Conservation (phyloP, 495 filamentous ascomycete genomes). For the Choiromyces venosus region DNA sequence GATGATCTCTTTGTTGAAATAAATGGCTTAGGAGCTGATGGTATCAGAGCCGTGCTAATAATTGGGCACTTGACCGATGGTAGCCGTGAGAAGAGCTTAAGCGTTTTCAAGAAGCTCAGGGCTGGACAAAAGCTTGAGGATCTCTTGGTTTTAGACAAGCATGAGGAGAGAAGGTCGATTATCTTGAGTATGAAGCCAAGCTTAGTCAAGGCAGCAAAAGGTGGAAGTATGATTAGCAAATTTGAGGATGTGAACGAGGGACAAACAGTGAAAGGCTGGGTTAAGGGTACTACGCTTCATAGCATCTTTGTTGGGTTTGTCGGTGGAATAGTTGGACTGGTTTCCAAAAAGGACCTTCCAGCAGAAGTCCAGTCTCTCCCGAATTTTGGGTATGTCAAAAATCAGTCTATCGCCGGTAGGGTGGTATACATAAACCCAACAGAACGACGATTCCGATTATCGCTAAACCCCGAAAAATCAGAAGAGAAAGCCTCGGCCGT, state of each 20-base stretch:
- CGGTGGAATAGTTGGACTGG: conserved; percentile 66
- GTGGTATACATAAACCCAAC: conserved; percentile 62
- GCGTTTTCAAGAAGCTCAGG: conserved; percentile 68
- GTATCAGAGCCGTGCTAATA: conserved; percentile 67
- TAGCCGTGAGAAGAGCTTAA: conserved; percentile 63
- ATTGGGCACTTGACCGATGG: conserved; percentile 78
- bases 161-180: conserved; percentile 65
- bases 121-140: conserved; percentile 74
- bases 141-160: conserved; percentile 76
- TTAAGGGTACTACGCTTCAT: conserved; percentile 71
- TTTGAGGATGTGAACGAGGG: conserved; percentile 68
- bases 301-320: conserved; percentile 79
- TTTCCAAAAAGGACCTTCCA: conserved; percentile 68
- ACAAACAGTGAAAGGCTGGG: conserved; percentile 67
- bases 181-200: conserved; percentile 72
- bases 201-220: conserved; percentile 66
- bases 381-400: conserved; percentile 67
- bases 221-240: conserved; percentile 56
- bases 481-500: conserved; percentile 44
- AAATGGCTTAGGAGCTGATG: conserved; percentile 47
- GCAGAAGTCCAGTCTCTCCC: conserved; percentile 60
- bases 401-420: conserved; percentile 63
- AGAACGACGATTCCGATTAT: conserved; percentile 57
- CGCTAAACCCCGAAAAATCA: conserved; percentile 47
- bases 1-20: conserved; percentile 75